Evolutionary conservation across 352 stramenopile genomes (phyloP), one percentile per base, ranked within the genome.

Genomic region (Phytophthora citrophthora): DNA sequence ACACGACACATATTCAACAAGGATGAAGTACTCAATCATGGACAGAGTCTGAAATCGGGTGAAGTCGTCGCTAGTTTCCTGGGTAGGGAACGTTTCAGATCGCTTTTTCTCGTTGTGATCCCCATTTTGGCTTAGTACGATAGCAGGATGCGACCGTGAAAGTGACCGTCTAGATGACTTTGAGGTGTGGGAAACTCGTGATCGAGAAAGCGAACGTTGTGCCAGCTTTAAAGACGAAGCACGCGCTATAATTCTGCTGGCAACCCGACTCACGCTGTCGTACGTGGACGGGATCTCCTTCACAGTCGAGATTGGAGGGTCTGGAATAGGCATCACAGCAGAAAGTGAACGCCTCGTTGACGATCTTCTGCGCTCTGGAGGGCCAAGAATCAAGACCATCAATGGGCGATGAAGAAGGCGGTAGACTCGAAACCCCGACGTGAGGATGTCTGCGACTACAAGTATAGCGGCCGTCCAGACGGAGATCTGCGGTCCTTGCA

Each of bases 1-100:
- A 9, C 52, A 66, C 18, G 69, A 60, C 12, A 78, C 54, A 46
- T 75, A 73, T 52, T 72, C 53, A n/a, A 75, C 39, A 2, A 75
- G 51, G 6, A 64, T 50, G 13, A 70, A 66, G 13, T 73, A 69
- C 45, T 78, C 66, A 2, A 50, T 50, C 43, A 54, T 53, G 23
- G 62, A 60, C 18, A 78, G 38, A 4, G 48, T 65, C 29, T 59
- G 55, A 2, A 63, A 55, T 3, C 32, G 55, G 12, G 12, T 13
- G 24, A 45, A 16, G 5, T 61, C 23, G 31, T 38, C 43, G 15
- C 11, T 31, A 15, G 4, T 18, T n/a, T 53, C 18, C n/a, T 27
- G 13, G 12, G 0, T 44, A 2, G 2, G 24, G 7, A 32, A 11
- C 29, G 12, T 11, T 34, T 53, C 40, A 6, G 29, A 27, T 15